These are phyloP conservation scores for Platanus orientalis DNA, from an alignment of 164 flowering plant genomes.

Conservation along the genomic window DNA sequence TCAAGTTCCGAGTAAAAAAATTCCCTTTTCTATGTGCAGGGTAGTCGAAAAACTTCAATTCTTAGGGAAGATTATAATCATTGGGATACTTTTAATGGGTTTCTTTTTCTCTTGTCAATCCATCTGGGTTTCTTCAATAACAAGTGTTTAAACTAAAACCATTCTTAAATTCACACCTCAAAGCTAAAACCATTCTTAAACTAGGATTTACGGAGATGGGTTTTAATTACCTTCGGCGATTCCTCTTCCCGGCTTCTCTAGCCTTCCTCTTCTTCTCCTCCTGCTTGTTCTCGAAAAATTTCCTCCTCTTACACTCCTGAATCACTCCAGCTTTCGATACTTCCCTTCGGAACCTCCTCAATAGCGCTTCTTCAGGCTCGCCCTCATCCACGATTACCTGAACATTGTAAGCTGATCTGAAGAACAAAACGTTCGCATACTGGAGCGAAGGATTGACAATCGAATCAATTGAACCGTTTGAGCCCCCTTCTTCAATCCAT, in stretches of 20 bases:
- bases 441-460: slow-evolving; percentile 41
- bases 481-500: not conserved
- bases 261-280: slow-evolving; percentile 63
- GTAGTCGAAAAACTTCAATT: no score
- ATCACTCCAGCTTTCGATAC: slow-evolving; percentile 66
- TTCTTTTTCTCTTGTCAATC: no score
- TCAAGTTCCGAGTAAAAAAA: not conserved
- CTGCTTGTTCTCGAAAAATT: slow-evolving; percentile 59
- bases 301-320: slow-evolving; percentile 63
- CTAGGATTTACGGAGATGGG: not conserved
- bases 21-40: no score
- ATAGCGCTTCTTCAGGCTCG: slow-evolving; percentile 66
- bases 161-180: no score
- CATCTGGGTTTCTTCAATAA: no score
- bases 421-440: slow-evolving; percentile 43
- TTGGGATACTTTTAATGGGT: no score
- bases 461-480: not conserved
- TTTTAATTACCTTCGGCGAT: slow-evolving; percentile 43
- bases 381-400: slow-evolving; percentile 59
- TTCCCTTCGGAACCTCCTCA: slow-evolving; percentile 61
- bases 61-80: no score
- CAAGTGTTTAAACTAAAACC: no score
- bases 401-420: slow-evolving; percentile 54
- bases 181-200: no score
- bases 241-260: slow-evolving; percentile 67